Evolutionary conservation across 140 eudicot species (phyloP), one percentile per base, ranked within the genome.

Genomic region (Senecio squalidus): DNA sequence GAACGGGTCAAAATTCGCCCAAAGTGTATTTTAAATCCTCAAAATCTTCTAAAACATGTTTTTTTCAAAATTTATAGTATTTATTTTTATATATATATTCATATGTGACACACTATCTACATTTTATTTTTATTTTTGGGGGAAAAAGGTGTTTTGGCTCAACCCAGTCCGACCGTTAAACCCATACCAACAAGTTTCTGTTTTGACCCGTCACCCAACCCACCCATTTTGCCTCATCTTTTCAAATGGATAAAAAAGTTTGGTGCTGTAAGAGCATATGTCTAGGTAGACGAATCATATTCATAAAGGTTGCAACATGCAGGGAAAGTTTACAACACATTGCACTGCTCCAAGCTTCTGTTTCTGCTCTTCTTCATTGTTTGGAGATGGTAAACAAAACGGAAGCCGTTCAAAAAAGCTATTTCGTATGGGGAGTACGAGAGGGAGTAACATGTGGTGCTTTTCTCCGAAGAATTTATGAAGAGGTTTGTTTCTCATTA

Each of bases 401-500:
- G 49, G 46, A 61, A 56, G 72, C 55, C 44, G 31, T 24, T 27
- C 66, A 62, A 48, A 67, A 72, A 64, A 60, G 61, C 68, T 24
- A 2, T 58, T 54, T 71, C 38, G 76, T 64, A 33, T 83, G 82
- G 92, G 72, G 82, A 47, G 26, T 83, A 52, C 77, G 73, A 61
- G 92, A 77, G 67, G 98, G 84, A 27, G 83, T 84, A 29, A 83
- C 73, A 66, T 91, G 98, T 58, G 96, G 94, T 58, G 58, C 75
- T 74, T 78, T 68, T 66, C 85, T 91, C 0, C 75, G 98, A 74
- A 81, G 94, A 78, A 80, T 86, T 26, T 91, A 86, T 51, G 98
- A 91, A 77, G 98, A 91, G 98, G 98, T 91, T 20, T 24, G 68
- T 52, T 43, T 53, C 18, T 53, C 25, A 16, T 25, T 10, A n/a